Conservation (phyloP, 2,329 filamentous ascomycete species). For the Pseudogymnoascus sp. region DNA sequence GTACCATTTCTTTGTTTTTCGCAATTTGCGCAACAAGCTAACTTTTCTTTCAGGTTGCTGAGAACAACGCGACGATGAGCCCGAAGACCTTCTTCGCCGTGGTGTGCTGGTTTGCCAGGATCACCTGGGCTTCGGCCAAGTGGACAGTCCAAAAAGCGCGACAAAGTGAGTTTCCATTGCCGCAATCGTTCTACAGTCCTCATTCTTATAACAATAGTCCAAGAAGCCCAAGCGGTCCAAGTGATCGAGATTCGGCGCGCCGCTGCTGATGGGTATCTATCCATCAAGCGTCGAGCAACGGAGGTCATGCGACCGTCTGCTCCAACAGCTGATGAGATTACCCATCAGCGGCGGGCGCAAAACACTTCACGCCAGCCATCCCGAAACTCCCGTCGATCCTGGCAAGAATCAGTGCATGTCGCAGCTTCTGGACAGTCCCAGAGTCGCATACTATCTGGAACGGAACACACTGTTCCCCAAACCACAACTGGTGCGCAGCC, state of each 20-base stretch:
- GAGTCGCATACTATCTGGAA: not conserved
- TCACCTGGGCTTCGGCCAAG: not conserved
- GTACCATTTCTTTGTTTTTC: conserved; percentile 3
- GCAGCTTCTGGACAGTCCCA: not conserved
- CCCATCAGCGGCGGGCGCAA: conserved; percentile 1
- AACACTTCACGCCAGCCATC: not conserved
- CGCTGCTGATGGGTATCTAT: not conserved
- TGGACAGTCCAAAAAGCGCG: not conserved
- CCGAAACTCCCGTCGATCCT: not conserved
- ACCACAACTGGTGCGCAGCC: not conserved
- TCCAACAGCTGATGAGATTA: not conserved
- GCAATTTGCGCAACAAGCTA: not conserved
- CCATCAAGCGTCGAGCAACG: not conserved
- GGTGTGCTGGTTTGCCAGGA: not conserved
- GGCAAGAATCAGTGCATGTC: not conserved
- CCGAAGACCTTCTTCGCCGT: not conserved
- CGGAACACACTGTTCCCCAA: not conserved
- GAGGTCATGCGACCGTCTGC: conserved; percentile 1
- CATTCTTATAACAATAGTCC: not conserved
- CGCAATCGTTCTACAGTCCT: not conserved
- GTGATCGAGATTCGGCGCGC: not conserved
- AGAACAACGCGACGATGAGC: not conserved
- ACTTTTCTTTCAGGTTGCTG: conserved; percentile 1
- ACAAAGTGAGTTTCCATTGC: not conserved
- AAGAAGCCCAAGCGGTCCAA: not conserved